Evolutionary conservation across 2,329 filamentous ascomycete genomes (phyloP).

Genomic region (Talaromyces funiculosus): DNA sequence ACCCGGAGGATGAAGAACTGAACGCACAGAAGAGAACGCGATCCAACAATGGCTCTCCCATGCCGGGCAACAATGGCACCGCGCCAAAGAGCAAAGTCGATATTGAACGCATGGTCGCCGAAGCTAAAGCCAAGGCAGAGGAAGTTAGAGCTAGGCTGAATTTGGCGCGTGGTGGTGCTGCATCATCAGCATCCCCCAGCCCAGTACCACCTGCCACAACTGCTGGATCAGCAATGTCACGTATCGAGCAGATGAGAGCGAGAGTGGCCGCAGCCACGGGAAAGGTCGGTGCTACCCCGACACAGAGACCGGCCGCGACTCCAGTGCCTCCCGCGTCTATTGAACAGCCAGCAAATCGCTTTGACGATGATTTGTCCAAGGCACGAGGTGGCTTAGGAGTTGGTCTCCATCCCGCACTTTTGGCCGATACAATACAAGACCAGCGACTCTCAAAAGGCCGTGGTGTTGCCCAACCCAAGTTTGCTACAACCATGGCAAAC

Average conservation of each 20-base stretch:
- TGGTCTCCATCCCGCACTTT: constrained; percentile 69
- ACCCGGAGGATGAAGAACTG: constrained; percentile 42
- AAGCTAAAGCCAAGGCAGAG: constrained; percentile 45
- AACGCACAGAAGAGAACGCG: constrained; percentile 44
- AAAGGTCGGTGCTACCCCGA: constrained; percentile 38
- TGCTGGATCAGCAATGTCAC: constrained; percentile 50
- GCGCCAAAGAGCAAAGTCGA: constrained; percentile 34
- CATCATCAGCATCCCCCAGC: constrained; percentile 28
- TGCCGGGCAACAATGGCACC: constrained; percentile 33
- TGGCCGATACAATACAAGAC: constrained; percentile 44
- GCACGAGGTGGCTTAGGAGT: constrained; percentile 67
- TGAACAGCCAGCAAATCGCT: constrained; percentile 38
- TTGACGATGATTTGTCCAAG: constrained; percentile 44
- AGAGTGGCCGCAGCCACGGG: constrained; percentile 70
- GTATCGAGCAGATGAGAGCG: constrained; percentile 71
- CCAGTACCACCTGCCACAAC: constrained; percentile 27
- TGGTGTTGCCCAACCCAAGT: constrained; percentile 47
- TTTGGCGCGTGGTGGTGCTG: constrained; percentile 28
- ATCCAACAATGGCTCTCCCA: constrained; percentile 47
- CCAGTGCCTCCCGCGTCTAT: constrained; percentile 15
- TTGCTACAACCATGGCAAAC: constrained; percentile 52
- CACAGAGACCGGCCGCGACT: constrained; percentile 40
- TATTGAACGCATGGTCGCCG: constrained; percentile 44
- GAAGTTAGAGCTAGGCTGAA: constrained; percentile 44
- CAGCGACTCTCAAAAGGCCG: constrained; percentile 37